Conservation (phyloP, 2,329 filamentous ascomycete species). For the Arthrinium phaeospermum region DNA sequence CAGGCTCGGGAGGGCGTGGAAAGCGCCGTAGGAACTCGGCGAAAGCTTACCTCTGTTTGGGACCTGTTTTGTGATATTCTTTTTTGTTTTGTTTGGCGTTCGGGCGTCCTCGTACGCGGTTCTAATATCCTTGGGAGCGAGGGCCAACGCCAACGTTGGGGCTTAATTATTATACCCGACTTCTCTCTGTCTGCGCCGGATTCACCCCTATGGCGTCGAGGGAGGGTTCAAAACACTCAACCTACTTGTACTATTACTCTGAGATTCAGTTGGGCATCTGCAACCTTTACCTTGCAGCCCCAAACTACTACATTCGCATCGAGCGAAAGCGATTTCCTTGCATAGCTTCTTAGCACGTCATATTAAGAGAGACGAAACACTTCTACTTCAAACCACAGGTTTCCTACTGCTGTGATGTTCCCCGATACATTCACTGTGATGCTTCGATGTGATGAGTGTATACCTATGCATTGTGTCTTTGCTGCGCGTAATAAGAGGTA, state of each 20-base stretch:
- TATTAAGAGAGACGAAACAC: not conserved
- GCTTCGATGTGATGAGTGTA: not conserved
- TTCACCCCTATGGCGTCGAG: not conserved
- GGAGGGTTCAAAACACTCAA: not conserved
- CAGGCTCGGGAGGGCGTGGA: not conserved
- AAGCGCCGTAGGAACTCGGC: not conserved
- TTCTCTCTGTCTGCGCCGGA: not conserved
- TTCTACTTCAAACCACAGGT: not conserved
- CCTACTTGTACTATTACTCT: not conserved
- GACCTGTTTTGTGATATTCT: not conserved
- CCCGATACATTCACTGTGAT: not conserved
- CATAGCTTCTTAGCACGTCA: not conserved
- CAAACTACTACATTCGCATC: conserved; percentile 1
- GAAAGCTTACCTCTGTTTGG: not conserved
- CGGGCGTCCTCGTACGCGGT: conserved; percentile 2
- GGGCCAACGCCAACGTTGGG: not conserved
- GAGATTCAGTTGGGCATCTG: not conserved
- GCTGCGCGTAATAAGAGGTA: no score
- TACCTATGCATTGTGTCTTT: no score
- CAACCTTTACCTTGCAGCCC: not conserved
- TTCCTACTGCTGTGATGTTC: not conserved
- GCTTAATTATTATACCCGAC: not conserved
- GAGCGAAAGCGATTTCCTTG: conserved; percentile 7
- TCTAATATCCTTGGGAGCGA: conserved; percentile 2
- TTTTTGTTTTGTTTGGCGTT: conserved; percentile 8